A percentile compares a stretch with the other conserved stretches of the same genome.
Evolutionary conservation across 257 asterid species (phyloP).

Genomic region (Mentha longifolia): DNA sequence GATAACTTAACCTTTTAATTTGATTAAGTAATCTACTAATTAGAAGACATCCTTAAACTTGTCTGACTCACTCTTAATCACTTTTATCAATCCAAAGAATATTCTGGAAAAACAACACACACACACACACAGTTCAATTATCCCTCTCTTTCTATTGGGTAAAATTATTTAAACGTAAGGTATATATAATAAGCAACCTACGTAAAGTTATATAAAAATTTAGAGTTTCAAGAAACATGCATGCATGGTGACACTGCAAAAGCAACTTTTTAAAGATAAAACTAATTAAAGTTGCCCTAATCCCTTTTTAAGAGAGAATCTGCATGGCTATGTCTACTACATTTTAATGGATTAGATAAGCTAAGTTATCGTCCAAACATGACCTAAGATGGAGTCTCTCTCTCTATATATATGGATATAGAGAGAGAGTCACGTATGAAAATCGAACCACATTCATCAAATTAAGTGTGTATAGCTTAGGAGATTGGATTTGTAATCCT

Average conservation of each 20-base stretch:
- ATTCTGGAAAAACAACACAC: neutral
- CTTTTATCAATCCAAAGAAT: conserved; percentile 16
- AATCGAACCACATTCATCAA: neutral
- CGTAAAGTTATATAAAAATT: neutral
- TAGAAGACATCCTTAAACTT: conserved; percentile 39
- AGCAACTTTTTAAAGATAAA: conserved; percentile 25
- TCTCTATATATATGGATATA: neutral
- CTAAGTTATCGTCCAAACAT: conserved; percentile 16
- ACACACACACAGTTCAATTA: too few relatives aligned
- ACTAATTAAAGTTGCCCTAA: conserved; percentile 22
- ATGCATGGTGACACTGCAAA: conserved; percentile 10
- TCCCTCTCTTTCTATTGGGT: neutral
- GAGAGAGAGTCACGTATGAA: neutral
- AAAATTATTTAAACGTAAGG: neutral
- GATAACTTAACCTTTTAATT: conserved; percentile 18
- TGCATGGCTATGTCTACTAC: conserved; percentile 34
- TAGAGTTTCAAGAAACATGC: neutral
- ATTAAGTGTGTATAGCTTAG: too few relatives aligned
- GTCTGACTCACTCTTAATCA: conserved; percentile 36
- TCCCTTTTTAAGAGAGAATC: conserved; percentile 45
- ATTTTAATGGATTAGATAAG: conserved; percentile 31
- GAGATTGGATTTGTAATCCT: too few relatives aligned
- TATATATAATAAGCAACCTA: neutral
- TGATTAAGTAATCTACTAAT: conserved; percentile 2
- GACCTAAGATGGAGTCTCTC: conserved; percentile 1